Evolutionary conservation across 2,329 filamentous ascomycete genomes (phyloP).

Genomic region (Xylariales sp.): DNA sequence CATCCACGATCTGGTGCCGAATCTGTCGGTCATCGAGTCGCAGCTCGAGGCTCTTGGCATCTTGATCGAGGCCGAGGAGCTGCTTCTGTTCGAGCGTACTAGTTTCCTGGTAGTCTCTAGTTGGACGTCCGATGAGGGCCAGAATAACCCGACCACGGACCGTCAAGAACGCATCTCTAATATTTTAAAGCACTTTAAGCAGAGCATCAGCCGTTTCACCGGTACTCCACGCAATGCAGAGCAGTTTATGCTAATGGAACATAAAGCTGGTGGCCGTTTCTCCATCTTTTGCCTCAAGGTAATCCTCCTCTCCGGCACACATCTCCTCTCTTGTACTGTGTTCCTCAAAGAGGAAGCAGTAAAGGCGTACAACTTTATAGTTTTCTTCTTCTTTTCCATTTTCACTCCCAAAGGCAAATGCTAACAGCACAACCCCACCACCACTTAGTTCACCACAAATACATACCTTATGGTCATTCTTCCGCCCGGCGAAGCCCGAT

Average conservation of each 20-base stretch:
- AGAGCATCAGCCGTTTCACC: slow-evolving; percentile 70
- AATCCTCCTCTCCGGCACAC: too few species aligned
- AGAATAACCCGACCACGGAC: slow-evolving; percentile 82
- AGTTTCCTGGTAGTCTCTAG: slow-evolving; percentile 96
- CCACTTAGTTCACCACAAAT: slow-evolving; percentile 87
- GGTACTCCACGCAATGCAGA: slow-evolving; percentile 77
- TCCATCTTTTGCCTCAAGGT: slow-evolving; percentile 85
- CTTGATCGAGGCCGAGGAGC: slow-evolving; percentile 86
- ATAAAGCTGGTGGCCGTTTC: slow-evolving; percentile 73
- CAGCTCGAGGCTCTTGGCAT: slow-evolving; percentile 79
- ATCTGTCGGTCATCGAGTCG: slow-evolving; percentile 80
- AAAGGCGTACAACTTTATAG: too few species aligned
- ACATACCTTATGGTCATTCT: slow-evolving; percentile 93
- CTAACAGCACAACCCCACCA: not conserved
- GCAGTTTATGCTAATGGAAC: slow-evolving; percentile 76
- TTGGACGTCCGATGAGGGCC: slow-evolving; percentile 72
- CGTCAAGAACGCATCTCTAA: slow-evolving; percentile 92
- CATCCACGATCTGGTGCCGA: slow-evolving; percentile 96
- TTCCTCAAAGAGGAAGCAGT: too few species aligned
- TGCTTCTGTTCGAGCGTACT: slow-evolving; percentile 90
- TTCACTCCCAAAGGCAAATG: too few species aligned
- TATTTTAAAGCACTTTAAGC: slow-evolving; percentile 98
- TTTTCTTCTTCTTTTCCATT: too few species aligned
- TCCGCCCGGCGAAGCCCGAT: slow-evolving; percentile 84
- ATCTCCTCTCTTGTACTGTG: too few species aligned